Percentiles rank a stretch among this genome's conserved stretches.
Conservation (phyloP, 345 rosid species). For the Brassica napus region Da-Ae NC_063447.1:49155501-49156000, state of each 20-base stretch:
- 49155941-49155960: too few relatives aligned
- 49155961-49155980: too few relatives aligned
- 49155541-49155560: not conserved
- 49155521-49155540: not conserved
- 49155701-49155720: constrained; percentile 31
- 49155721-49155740: not conserved
- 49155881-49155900: not conserved
- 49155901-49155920: not conserved
- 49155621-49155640: constrained; percentile 27
- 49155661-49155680: constrained; percentile 34
- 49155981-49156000: too few relatives aligned
- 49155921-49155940: not conserved
- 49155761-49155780: not conserved
- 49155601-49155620: not conserved
- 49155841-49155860: not conserved
- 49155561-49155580: not conserved
- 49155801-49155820: not conserved
- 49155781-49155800: not conserved
- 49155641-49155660: constrained; percentile 21
- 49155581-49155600: constrained; percentile 16
- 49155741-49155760: constrained; percentile 9
- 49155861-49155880: not conserved
- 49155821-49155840: not conserved
- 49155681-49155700: constrained; percentile 30
- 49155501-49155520: too few relatives aligned